phyloP scores from a whole-genome alignment of 1,139 yeast genomes.

The Geotrichum phurueaensis region DNA sequence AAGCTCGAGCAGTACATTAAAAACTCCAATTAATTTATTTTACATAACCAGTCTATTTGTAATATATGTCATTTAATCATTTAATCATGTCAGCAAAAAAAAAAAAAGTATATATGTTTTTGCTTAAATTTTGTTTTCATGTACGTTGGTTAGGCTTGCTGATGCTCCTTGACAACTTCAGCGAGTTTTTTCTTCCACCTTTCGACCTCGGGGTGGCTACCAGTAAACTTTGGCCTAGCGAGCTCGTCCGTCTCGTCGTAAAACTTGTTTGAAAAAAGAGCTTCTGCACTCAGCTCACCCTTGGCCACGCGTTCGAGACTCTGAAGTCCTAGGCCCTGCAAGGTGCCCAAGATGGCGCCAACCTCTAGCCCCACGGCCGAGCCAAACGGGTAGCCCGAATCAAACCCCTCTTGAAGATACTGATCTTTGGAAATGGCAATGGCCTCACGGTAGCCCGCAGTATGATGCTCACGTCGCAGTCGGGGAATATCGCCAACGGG shows the following conservation, averaged over 20 bases:
- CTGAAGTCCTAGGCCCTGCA: conserved; percentile 32
- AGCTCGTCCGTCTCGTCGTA: conserved; percentile 47
- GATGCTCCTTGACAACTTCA: background rate
- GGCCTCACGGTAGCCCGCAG: conserved; percentile 84
- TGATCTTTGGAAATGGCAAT: conserved; percentile 61
- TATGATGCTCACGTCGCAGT: conserved; percentile 55
- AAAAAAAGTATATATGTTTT: background rate
- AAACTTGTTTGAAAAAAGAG: conserved; percentile 45
- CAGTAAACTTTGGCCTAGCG: conserved; percentile 20
- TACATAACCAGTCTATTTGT: conserved; percentile 1
- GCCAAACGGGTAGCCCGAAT: conserved; percentile 70
- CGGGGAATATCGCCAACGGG: conserved; percentile 9
- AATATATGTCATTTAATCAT: background rate
- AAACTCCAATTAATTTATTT: conserved; percentile 15
- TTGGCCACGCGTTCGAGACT: conserved; percentile 39
- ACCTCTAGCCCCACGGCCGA: conserved; percentile 60
- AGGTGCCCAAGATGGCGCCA: conserved; percentile 58
- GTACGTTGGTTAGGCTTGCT: background rate
- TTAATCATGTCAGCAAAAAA: background rate
- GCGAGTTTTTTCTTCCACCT: conserved; percentile 6
- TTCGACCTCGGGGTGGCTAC: conserved; percentile 14
- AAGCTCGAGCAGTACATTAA: conserved; percentile 12
- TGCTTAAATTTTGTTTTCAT: background rate
- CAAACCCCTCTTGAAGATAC: conserved; percentile 74
- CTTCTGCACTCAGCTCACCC: conserved; percentile 47